A percentile compares a stretch with the other conserved stretches of the same genome.
These are phyloP conservation scores for Rosellinia necatrix DNA, from an alignment of 2,329 filamentous ascomycete genomes.

Conservation along the genomic window DNA sequence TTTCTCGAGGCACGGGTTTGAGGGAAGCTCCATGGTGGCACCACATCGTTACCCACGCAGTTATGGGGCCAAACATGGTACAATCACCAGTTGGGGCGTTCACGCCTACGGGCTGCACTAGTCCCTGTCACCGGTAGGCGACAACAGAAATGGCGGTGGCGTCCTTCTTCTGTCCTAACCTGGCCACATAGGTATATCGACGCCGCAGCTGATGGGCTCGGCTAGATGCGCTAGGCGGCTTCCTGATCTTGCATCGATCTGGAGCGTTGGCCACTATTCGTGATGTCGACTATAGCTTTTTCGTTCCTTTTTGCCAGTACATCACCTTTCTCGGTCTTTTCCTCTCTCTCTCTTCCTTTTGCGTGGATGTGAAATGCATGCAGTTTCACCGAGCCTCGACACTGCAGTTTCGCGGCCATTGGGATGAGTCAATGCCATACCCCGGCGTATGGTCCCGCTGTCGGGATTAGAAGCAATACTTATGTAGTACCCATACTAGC, in stretches of 20 bases:
- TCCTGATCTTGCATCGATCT: conserved; percentile 22
- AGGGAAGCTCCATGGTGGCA: conserved; percentile 9
- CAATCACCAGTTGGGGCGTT: background rate
- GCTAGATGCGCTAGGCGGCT: conserved; percentile 3
- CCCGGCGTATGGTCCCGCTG: background rate
- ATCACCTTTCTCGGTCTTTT: background rate
- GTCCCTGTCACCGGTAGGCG: background rate
- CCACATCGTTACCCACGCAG: conserved; percentile 9
- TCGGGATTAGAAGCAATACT: too few species aligned
- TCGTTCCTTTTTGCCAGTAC: background rate
- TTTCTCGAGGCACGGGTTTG: conserved; percentile 13
- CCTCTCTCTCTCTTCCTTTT: too few species aligned
- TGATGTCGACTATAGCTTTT: background rate
- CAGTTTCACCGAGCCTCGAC: too few species aligned
- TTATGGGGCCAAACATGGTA: conserved; percentile 13
- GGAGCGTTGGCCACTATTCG: conserved; percentile 2
- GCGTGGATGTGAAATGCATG: background rate
- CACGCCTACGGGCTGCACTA: background rate
- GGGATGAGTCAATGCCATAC: background rate
- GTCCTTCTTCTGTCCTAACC: background rate
- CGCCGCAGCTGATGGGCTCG: conserved; percentile 1
- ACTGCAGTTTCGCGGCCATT: too few species aligned
- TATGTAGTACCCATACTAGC: too few species aligned
- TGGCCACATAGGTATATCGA: background rate
- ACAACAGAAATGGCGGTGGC: background rate